Conservation (phyloP, 2,329 filamentous ascomycete species). For the Xylariaceae sp. region DNA sequence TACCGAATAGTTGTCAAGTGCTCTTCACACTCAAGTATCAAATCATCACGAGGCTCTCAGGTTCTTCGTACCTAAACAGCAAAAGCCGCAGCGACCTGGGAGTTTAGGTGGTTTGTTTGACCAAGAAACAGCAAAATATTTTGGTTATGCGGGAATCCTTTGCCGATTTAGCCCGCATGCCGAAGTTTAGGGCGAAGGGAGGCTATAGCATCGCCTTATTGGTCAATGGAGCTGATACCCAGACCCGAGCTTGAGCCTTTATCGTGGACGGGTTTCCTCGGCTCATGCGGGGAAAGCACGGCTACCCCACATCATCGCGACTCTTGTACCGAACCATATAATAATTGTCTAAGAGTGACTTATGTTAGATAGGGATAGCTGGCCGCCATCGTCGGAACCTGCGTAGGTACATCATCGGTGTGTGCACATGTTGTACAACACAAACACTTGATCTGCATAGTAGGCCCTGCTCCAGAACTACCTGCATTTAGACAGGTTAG, state of each 20-base stretch:
- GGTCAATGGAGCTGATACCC: constrained; percentile 13
- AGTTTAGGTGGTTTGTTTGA: not conserved
- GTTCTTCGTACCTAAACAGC: too few relatives aligned
- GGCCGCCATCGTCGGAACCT: not conserved
- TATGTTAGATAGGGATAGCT: not conserved
- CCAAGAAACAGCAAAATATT: not conserved
- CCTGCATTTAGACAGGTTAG: too few relatives aligned
- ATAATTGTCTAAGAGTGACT: constrained; percentile 9
- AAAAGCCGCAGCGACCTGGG: not conserved
- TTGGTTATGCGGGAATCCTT: constrained; percentile 2
- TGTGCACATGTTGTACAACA: not conserved
- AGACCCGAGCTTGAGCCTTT: not conserved
- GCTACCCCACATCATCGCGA: constrained; percentile 5
- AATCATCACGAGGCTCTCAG: too few relatives aligned
- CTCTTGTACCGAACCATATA: constrained; percentile 5
- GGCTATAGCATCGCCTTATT: constrained; percentile 10
- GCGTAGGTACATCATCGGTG: not conserved
- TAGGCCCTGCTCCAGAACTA: too few relatives aligned
- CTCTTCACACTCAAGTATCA: too few relatives aligned
- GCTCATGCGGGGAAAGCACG: constrained; percentile 28
- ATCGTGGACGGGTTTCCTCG: constrained; percentile 27
- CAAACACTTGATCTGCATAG: too few relatives aligned
- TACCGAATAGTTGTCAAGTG: too few relatives aligned
- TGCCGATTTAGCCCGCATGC: not conserved
- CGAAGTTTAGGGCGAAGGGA: constrained; percentile 7